phyloP scores from a whole-genome alignment of 306 rosid species.

The Pachyrhizus erosus region DNA sequence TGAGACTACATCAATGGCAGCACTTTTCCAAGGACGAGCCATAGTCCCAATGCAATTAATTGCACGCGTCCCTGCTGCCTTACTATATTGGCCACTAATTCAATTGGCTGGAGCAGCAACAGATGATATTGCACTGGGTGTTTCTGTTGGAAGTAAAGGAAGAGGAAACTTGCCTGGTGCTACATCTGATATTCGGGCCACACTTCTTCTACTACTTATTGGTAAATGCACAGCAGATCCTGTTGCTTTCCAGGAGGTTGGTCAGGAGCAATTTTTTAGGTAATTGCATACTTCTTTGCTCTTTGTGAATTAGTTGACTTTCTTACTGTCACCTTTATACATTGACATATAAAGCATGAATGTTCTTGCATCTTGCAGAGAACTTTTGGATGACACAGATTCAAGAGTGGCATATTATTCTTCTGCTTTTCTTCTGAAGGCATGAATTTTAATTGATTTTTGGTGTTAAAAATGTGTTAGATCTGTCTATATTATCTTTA shows the following conservation, averaged over 20 bases:
- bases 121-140: conserved; percentile 90
- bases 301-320: background rate
- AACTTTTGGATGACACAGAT: conserved; percentile 94
- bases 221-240: conserved; percentile 97
- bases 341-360: conserved; percentile 3
- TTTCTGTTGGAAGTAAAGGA: conserved; percentile 99
- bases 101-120: conserved; percentile 99
- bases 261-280: conserved; percentile 91
- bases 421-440: conserved; percentile 98
- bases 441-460: conserved; percentile 52
- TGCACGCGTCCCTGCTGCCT: conserved; percentile 91
- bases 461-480: conserved; percentile 18
- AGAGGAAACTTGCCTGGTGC: conserved; percentile 98
- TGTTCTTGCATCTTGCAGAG: conserved; percentile 65
- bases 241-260: conserved; percentile 84
- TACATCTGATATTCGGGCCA: conserved; percentile 92
- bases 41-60: conserved; percentile 93
- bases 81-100: conserved; percentile 93
- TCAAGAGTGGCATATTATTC: conserved; percentile 98
- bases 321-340: conserved; percentile 25
- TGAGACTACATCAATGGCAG: conserved; percentile 83
- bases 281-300: conserved; percentile 47
- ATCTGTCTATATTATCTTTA: conserved; percentile 18
- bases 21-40: conserved; percentile 87
- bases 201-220: conserved; percentile 89